These are phyloP conservation scores for Volvox africanus DNA, from an alignment of 139 green algal genomes.

Conservation along the genomic window DNA sequence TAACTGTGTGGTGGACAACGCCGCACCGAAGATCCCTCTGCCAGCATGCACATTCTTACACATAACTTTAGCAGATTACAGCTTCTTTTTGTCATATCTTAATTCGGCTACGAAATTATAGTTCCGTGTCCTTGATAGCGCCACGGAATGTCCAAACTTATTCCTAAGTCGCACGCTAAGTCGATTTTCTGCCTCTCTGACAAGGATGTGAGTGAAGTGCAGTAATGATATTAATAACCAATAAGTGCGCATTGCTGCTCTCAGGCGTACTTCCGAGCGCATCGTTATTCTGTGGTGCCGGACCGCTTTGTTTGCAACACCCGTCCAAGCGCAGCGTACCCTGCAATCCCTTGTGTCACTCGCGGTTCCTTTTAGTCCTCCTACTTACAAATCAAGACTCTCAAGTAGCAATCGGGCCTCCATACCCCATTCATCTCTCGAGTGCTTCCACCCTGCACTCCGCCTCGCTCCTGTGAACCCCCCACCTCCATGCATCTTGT, in stretches of 20 bases:
- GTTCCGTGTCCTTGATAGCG: not conserved
- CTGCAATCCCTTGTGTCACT: not conserved
- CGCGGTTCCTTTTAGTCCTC: not conserved
- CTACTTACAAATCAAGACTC: not conserved
- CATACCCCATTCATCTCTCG: not conserved
- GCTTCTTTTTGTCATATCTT: not conserved
- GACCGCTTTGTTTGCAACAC: not conserved
- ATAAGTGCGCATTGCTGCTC: not conserved
- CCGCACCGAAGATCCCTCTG: not conserved
- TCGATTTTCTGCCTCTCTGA: conserved; percentile 16
- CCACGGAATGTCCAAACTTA: not conserved
- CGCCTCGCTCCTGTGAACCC: not conserved
- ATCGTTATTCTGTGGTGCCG: not conserved
- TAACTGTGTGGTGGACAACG: not conserved
- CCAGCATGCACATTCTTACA: not conserved
- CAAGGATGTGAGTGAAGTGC: conserved; percentile 4
- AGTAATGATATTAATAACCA: not conserved
- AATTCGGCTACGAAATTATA: not conserved
- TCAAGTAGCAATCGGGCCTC: not conserved
- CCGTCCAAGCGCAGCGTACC: not conserved
- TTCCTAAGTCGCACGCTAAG: conserved; percentile 40
- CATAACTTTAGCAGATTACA: not conserved
- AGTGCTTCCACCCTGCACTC: not conserved
- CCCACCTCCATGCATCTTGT: not conserved
- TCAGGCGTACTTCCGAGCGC: not conserved